Conservation (phyloP, 2,329 filamentous ascomycete genomes). For the Scedosporium apiospermum region DNA sequence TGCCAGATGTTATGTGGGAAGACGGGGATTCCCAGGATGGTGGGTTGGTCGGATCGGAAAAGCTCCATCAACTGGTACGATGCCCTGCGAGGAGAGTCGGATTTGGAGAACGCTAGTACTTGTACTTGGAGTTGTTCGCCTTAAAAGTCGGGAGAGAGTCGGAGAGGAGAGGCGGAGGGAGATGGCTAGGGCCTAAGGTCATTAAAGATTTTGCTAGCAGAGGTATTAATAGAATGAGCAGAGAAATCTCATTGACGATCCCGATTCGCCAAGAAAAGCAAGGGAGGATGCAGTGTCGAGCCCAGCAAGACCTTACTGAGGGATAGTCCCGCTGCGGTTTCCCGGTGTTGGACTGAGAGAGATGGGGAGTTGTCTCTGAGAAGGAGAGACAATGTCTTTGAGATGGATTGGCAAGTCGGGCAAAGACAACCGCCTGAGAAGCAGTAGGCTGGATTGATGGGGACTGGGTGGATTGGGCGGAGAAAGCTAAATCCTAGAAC, state of each 20-base stretch:
- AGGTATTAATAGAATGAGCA: not conserved
- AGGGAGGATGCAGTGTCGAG: not conserved
- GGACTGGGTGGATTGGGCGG: not conserved
- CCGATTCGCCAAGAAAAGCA: not conserved
- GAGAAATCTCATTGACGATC: not conserved
- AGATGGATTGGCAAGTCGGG: not conserved
- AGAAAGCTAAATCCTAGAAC: not conserved
- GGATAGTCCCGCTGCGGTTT: not conserved
- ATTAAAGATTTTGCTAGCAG: not conserved
- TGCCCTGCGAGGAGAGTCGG: no score
- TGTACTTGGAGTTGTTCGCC: no score
- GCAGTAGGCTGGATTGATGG: not conserved
- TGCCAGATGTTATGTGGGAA: constrained; percentile 13
- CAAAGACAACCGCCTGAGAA: not conserved
- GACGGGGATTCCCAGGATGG: constrained; percentile 13
- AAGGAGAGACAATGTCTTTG: not conserved
- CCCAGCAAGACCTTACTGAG: not conserved
- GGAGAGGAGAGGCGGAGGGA: not conserved
- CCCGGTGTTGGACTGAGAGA: no score
- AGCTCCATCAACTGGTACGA: not conserved
- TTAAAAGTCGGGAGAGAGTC: no score
- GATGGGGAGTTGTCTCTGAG: not conserved
- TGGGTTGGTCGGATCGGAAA: constrained; percentile 9
- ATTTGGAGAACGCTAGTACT: no score
- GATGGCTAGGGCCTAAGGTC: not conserved